Evolutionary conservation across 768 basidiomycete genomes (phyloP), one percentile per base, ranked within the genome.

Genomic region (Xerocomellus intermedius): DNA sequence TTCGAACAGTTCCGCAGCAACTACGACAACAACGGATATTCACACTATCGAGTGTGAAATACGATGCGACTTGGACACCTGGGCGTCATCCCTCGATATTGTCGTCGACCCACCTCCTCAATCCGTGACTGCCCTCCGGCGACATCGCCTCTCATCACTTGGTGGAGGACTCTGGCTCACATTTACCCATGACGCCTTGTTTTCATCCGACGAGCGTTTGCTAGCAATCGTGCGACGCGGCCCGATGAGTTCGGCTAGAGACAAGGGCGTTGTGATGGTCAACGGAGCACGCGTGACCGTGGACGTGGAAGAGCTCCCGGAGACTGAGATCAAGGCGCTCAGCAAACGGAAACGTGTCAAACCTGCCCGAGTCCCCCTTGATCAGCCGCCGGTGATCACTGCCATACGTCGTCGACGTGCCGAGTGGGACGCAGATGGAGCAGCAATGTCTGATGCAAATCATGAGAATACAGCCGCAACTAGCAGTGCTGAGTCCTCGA

Each of bases 161-260:
- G 96, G 96, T 3, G 95, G 96, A 16, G 97, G 97, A 0, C 72
- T 97, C 19, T 99, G 97, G 97, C 71, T 99, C 26, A 94, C 93
- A 0, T 77, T 98, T 63, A 88, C 84, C 5, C 95, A 98, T 63
- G 91, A 96, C 58, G 83, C 84, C 2, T 70, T 86, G n/a, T 83
- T 85, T 59, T 79, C 87, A 7, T 83, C 85, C 21, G 86, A 91
- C 38, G 94, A 95, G 51, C 82, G 87, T 45, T 74, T 95, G 0
- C 73, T 86, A 45, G 80, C 81, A 13, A 85, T 94, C 55, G 85
- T 96, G 8, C 81, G 91, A 19, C 80, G 86, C 26, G 90, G 87
- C 2, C 84, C 87, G 0, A 69, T 74, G 42, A 73, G 74, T 22
- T 71, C 71, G 21, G 80, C 82, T 52, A 87, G 84, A 72, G 91